Evolutionary conservation across 371 early-diverging fungal species (phyloP).

Genomic region (Chytridium lagenaria): DNA sequence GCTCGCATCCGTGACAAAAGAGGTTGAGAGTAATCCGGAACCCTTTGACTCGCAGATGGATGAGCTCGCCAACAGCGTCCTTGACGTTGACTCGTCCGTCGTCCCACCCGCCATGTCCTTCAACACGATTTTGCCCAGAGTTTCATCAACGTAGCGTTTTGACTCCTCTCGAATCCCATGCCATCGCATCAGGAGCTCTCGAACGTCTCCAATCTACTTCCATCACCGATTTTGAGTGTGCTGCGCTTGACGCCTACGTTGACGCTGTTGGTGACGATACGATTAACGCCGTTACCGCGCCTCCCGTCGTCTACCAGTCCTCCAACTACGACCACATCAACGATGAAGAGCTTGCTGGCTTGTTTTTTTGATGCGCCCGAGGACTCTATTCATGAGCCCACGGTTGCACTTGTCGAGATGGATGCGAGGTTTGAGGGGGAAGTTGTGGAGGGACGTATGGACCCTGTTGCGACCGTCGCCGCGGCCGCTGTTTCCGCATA

Average conservation of each 20-base stretch:
- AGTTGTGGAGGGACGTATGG: too few species aligned
- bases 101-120: background rate
- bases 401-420: too few species aligned
- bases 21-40: background rate
- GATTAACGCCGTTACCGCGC: too few species aligned
- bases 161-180: background rate
- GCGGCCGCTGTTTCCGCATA: too few species aligned
- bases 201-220: background rate
- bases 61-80: background rate
- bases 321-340: too few species aligned
- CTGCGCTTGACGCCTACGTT: background rate
- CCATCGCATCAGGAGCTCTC: background rate
- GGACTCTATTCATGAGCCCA: too few species aligned
- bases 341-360: too few species aligned
- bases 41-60: background rate
- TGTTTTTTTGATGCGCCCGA: too few species aligned
- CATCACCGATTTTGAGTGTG: background rate
- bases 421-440: too few species aligned
- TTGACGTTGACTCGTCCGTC: background rate
- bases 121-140: background rate
- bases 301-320: too few species aligned
- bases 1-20: too few species aligned
- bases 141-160: background rate
- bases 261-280: background rate
- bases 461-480: too few species aligned